Conservation (phyloP, 169 alveolate genomes). For the Cryptosporidium muris region DNA sequence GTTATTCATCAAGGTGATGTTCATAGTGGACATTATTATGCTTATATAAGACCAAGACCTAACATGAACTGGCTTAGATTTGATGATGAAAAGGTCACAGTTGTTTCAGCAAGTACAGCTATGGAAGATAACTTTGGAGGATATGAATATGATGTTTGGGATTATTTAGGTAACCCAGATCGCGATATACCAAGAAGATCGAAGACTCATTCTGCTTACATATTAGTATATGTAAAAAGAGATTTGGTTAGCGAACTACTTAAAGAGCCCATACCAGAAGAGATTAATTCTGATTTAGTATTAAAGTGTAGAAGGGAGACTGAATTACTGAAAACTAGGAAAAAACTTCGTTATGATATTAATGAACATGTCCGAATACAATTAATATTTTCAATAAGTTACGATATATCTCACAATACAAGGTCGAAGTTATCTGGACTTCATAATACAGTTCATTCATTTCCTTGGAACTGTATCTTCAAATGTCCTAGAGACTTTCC, state of each 20-base stretch:
- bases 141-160: conserved; percentile 84
- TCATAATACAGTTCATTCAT: conserved; percentile 14
- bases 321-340: conserved; percentile 74
- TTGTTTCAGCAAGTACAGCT: conserved; percentile 81
- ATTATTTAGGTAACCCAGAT: conserved; percentile 75
- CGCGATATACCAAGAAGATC: conserved; percentile 72
- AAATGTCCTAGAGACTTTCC: conserved; percentile 65
- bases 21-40: conserved; percentile 94
- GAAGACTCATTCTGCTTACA: conserved; percentile 90
- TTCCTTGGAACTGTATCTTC: conserved; percentile 62
- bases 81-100: conserved; percentile 91
- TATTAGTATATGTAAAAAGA: conserved; percentile 92
- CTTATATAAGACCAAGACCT: conserved; percentile 85
- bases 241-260: conserved; percentile 82
- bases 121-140: conserved; percentile 88
- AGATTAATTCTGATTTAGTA: conserved; percentile 80
- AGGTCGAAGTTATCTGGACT: conserved; percentile 18
- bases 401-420: conserved; percentile 4
- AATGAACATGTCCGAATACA: conserved; percentile 66
- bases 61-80: conserved; percentile 88
- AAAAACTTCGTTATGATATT: conserved; percentile 77
- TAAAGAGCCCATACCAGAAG: conserved; percentile 82
- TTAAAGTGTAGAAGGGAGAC: conserved; percentile 78
- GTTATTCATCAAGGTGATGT: conserved; percentile 95
- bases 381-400: conserved; percentile 22